A percentile compares a stretch with the other conserved stretches of the same genome.
Conservation (phyloP, 2,329 filamentous ascomycete genomes). For the Pseudocercospora fuligena region DNA sequence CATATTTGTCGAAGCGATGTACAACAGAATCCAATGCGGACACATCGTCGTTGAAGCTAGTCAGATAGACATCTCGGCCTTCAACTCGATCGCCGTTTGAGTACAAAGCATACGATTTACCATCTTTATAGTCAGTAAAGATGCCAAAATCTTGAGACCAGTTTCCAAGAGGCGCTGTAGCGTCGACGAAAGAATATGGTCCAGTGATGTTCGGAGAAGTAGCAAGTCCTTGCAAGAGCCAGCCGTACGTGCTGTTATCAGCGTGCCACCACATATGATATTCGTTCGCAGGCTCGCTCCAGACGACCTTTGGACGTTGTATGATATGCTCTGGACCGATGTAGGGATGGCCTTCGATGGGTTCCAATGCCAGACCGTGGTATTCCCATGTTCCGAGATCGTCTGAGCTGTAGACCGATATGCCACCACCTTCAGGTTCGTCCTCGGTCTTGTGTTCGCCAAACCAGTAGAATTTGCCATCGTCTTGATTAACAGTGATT, state of each 20-base stretch:
- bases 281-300: constrained; percentile 58
- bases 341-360: constrained; percentile 59
- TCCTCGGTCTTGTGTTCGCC: constrained; percentile 66
- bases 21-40: constrained; percentile 58
- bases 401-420: constrained; percentile 65
- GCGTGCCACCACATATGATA: constrained; percentile 69
- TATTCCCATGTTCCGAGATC: constrained; percentile 64
- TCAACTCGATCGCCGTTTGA: constrained; percentile 62
- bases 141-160: constrained; percentile 68
- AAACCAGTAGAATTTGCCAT: constrained; percentile 64
- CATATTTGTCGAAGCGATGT: constrained; percentile 63
- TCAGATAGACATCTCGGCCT: constrained; percentile 63
- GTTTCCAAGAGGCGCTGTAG: constrained; percentile 61
- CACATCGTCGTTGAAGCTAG: constrained; percentile 58
- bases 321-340: constrained; percentile 63
- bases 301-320: constrained; percentile 66
- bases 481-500: constrained; percentile 57
- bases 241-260: constrained; percentile 62
- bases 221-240: constrained; percentile 62
- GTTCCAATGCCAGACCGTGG: constrained; percentile 63
- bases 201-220: constrained; percentile 58
- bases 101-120: constrained; percentile 61
- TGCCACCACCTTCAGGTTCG: constrained; percentile 63
- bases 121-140: constrained; percentile 64
- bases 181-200: constrained; percentile 61